phyloP scores from a whole-genome alignment of 176 grass and related monocot species.

The Sorghum bicolor region Sorghum_bicolor_NCBIv3 NC_012872.2:54131001-54131500 shows the following conservation, averaged over 20 bases:
- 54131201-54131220: constrained; percentile 74
- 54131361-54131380: constrained; percentile 34
- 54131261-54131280: constrained; percentile 50
- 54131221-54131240: constrained; percentile 73
- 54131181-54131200: constrained; percentile 27
- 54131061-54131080: constrained; percentile 43
- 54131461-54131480: constrained; percentile 41
- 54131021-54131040: constrained; percentile 62
- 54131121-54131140: constrained; percentile 30
- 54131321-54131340: constrained; percentile 45
- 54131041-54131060: constrained; percentile 59
- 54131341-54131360: constrained; percentile 88
- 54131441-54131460: constrained; percentile 80
- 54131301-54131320: constrained; percentile 45
- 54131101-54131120: constrained; percentile 90
- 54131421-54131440: constrained; percentile 71
- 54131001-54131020: constrained; percentile 79
- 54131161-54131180: constrained; percentile 4
- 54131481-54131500: constrained; percentile 73
- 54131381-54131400: constrained; percentile 32
- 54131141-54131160: constrained; percentile 12
- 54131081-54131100: constrained; percentile 62
- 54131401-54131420: constrained; percentile 48
- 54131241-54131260: constrained; percentile 66
- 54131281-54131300: constrained; percentile 47